Evolutionary conservation across 768 basidiomycete genomes (phyloP).

Genomic region (Gelatoporia subvermispora): DNA sequence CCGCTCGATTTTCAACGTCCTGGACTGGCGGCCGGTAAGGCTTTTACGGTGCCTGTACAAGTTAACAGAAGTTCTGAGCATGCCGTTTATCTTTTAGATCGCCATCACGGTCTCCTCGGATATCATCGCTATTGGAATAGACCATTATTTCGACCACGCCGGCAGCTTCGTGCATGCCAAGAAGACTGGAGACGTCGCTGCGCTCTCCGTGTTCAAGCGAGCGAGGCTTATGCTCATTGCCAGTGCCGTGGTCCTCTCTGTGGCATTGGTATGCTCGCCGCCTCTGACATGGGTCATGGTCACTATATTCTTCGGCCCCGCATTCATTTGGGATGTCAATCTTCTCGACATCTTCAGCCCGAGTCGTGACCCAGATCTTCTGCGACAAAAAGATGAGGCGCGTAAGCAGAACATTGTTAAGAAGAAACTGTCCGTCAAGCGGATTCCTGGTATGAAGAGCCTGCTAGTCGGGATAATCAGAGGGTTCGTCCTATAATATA

Average conservation of each 20-base stretch:
- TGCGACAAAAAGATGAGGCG: not conserved
- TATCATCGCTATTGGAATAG: conserved; percentile 9
- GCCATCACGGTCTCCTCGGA: conserved; percentile 31
- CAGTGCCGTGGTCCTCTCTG: not conserved
- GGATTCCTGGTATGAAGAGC: not conserved
- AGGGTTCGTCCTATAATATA: not conserved
- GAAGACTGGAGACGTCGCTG: not conserved
- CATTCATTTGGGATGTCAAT: not conserved
- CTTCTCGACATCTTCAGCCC: not conserved
- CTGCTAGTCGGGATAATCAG: not conserved
- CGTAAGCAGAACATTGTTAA: too few relatives aligned
- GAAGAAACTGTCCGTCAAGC: not conserved
- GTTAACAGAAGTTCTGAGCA: not conserved
- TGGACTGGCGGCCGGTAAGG: not conserved
- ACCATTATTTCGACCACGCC: not conserved
- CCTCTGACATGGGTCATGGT: not conserved
- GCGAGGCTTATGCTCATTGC: not conserved
- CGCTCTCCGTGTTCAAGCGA: not conserved
- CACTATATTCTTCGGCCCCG: not conserved
- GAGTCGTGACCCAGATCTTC: not conserved
- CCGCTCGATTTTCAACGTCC: not conserved
- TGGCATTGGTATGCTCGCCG: not conserved
- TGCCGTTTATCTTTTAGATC: not conserved
- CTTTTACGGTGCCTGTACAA: not conserved
- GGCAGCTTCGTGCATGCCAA: not conserved